phyloP scores from a whole-genome alignment of 345 rosid species.

The Brassica carinata region DNA sequence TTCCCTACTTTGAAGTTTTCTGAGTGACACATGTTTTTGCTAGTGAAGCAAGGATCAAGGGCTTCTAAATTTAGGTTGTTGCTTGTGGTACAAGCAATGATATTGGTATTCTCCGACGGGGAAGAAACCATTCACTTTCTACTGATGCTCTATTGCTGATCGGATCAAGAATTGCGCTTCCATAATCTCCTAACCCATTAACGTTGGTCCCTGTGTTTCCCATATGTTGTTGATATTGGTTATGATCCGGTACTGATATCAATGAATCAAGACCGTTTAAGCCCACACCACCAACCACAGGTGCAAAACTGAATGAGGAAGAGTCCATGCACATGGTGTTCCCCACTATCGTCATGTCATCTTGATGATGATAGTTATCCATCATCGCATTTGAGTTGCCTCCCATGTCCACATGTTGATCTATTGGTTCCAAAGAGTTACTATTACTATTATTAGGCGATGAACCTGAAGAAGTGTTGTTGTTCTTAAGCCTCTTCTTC shows the following conservation, averaged over 20 bases:
- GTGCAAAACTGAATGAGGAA: constrained; percentile 46
- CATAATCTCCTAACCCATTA: constrained; percentile 44
- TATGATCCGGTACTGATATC: constrained; percentile 35
- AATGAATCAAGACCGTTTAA: constrained; percentile 51
- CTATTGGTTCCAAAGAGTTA: constrained; percentile 58
- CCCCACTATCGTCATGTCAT: constrained; percentile 45
- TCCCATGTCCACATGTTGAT: constrained; percentile 29
- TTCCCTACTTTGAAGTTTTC: constrained; percentile 7
- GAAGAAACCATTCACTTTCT: constrained; percentile 57
- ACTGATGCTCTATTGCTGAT: constrained; percentile 39
- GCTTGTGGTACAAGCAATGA: constrained; percentile 48
- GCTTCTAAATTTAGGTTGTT: constrained; percentile 32
- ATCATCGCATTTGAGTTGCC: constrained; percentile 49
- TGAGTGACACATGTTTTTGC: background rate
- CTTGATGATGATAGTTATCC: constrained; percentile 43
- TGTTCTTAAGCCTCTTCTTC: background rate
- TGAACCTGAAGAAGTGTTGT: constrained; percentile 28
- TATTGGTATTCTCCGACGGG: constrained; percentile 50
- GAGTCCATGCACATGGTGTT: constrained; percentile 51
- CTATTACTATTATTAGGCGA: constrained; percentile 60
- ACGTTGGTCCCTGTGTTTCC: constrained; percentile 35
- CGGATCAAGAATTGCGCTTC: constrained; percentile 41
- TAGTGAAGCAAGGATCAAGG: background rate
- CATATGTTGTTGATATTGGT: constrained; percentile 47
- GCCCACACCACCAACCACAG: constrained; percentile 28